Conservation (phyloP, 257 asterid genomes). For the Primulina huaijiensis region DNA sequence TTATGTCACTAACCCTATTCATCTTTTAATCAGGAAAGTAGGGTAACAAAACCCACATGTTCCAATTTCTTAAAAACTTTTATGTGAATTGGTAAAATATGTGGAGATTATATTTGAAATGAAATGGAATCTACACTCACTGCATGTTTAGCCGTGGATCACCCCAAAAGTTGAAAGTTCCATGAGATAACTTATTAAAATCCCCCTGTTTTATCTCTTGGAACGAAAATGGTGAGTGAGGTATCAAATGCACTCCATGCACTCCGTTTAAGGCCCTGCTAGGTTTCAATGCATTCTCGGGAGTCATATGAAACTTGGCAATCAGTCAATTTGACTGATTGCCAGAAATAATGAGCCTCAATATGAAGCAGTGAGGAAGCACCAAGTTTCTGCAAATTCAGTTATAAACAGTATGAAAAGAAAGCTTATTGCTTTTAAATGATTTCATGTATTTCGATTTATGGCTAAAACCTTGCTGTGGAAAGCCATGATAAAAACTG, state of each 20-base stretch:
- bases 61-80: too few relatives aligned
- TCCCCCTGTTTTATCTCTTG: slow-evolving; percentile 65
- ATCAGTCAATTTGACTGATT: slow-evolving; percentile 44
- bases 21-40: too few relatives aligned
- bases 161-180: slow-evolving; percentile 34
- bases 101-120: background rate
- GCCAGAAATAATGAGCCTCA: slow-evolving; percentile 24
- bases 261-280: slow-evolving; percentile 55
- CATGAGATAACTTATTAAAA: slow-evolving; percentile 31
- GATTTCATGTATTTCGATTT: too few relatives aligned
- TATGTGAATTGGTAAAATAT: background rate
- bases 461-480: background rate
- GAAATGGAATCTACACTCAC: slow-evolving; percentile 42
- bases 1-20: too few relatives aligned
- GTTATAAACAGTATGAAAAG: background rate
- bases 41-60: too few relatives aligned
- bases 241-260: slow-evolving; percentile 66
- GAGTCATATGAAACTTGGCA: slow-evolving; percentile 64
- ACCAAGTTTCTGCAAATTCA: slow-evolving; percentile 32
- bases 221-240: slow-evolving; percentile 63
- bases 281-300: slow-evolving; percentile 45
- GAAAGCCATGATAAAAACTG: background rate
- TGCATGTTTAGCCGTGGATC: slow-evolving; percentile 41
- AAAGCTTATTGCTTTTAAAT: too few relatives aligned
- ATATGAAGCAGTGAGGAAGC: slow-evolving; percentile 25